Percentiles rank a stretch among this genome's conserved stretches.
Conservation (phyloP, 768 basidiomycete genomes). For the Glaciozyma martinii region DNA sequence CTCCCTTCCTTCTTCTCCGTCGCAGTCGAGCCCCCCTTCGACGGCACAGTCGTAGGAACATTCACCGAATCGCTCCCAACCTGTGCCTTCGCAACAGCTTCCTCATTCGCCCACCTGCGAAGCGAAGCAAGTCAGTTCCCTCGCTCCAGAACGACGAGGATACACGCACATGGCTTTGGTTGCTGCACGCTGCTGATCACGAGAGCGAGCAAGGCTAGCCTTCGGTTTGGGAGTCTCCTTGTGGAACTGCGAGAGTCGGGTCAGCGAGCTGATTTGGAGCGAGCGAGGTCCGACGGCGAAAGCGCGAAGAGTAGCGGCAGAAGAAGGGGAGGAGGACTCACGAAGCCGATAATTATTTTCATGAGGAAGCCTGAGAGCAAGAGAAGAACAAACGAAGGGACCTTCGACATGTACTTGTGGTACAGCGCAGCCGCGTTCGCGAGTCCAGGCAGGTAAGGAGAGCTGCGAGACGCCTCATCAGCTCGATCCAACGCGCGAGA, state of each 20-base stretch:
- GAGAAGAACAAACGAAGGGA: conserved; percentile 23
- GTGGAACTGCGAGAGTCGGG: background rate
- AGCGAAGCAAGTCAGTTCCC: too few relatives aligned
- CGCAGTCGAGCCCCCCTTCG: background rate
- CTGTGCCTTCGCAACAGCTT: background rate
- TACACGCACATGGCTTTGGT: too few relatives aligned
- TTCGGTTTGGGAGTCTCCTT: background rate
- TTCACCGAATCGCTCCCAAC: background rate
- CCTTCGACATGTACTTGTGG: conserved; percentile 16
- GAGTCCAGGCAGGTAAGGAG: background rate
- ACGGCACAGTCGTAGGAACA: background rate
- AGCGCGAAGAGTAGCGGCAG: too few relatives aligned
- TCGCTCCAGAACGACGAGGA: too few relatives aligned
- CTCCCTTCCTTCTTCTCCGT: background rate
- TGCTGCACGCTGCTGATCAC: too few relatives aligned
- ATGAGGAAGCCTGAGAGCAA: conserved; percentile 18
- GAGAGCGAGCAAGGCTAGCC: background rate
- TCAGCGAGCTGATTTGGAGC: background rate
- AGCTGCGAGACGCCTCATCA: conserved; percentile 3
- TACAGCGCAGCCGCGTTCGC: conserved; percentile 8
- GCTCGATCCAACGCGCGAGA: background rate
- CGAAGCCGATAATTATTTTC: conserved; percentile 21
- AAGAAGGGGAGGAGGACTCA: background rate
- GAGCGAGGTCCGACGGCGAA: conserved; percentile 1
- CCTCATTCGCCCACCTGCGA: background rate